Base-by-base conservation (phyloP, 805 yeast genomes). In the Metschnikowia henanensis region DNA sequence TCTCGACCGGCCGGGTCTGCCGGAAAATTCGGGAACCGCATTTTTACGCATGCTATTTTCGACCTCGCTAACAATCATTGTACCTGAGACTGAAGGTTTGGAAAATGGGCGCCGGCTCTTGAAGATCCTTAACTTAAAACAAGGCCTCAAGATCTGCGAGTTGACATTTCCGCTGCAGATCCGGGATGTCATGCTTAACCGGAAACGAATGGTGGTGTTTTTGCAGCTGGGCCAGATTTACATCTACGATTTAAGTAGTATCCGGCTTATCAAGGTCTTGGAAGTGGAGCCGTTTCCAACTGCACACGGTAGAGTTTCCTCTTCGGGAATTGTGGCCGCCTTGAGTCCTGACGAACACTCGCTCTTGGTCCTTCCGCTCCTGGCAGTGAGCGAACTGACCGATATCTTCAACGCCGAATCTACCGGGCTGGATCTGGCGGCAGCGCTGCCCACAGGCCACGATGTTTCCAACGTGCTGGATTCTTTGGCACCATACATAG, bases 211-310 rank as follows among this genome's bases (percentile, higher is more conserved):
- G 51, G 75, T 88, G 25, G 94, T 91, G 15, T 80, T 87, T 5
- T 69, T 92, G 41, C 67, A 69, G 46, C 73, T 80, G 38, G 92
- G 88, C 47, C 95, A 91, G 63, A 80, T 94, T 8, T 87, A 82
- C 60, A 79, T 92, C 36, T 94, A 92, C 67, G 97, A 92, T 62
- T 84, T 92, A 49, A 81, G 94, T 45, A 87, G 95, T 61, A 90
- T 92, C 83, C 82, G 87, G 57, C 76, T 91, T 20, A 61, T 92
- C 32, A 69, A 70, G 46, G 64, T 69, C 10, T 53, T 72, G 38
- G 70, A 69, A 30, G 50, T 64, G 7, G 57, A 61, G 23, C 25
- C 39, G 3, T 47, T 37, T 25, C 8, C 26, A 22, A 29, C 19
- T 17, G 19, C 9, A 3, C 6, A 36, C 17, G 46, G 12, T 23